Conservation (phyloP, 2,329 filamentous ascomycete genomes). For the Geosmithia morbida region DNA sequence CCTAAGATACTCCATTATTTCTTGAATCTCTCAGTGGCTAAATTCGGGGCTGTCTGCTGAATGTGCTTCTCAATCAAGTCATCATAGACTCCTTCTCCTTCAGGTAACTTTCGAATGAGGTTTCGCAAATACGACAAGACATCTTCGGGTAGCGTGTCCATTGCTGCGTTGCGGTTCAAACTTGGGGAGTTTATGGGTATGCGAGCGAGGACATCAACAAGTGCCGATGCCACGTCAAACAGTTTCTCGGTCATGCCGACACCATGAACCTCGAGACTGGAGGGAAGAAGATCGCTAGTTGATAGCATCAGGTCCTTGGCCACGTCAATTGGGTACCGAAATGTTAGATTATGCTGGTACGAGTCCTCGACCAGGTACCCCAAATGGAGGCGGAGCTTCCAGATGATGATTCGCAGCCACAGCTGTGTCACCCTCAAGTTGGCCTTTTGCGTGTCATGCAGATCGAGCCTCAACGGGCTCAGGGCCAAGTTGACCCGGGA, state of each 20-base stretch:
- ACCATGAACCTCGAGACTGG: conserved; percentile 25
- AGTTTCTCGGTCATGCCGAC: conserved; percentile 31
- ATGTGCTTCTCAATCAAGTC: conserved; percentile 24
- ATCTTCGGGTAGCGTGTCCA: conserved; percentile 16
- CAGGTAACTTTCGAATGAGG: conserved; percentile 21
- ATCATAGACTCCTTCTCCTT: conserved; percentile 21
- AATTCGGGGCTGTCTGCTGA: conserved; percentile 16
- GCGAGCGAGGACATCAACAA: conserved; percentile 27
- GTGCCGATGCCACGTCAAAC: conserved; percentile 27
- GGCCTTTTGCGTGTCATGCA: conserved; percentile 28
- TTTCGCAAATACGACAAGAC: conserved; percentile 20
- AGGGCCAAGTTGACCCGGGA: conserved; percentile 20
- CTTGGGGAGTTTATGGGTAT: conserved; percentile 18
- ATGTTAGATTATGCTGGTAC: conserved; percentile 19
- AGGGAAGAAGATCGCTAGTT: conserved; percentile 20
- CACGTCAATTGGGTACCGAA: conserved; percentile 25
- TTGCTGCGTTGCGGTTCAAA: conserved; percentile 7
- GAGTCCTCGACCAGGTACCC: conserved; percentile 21
- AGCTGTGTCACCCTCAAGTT: conserved; percentile 28
- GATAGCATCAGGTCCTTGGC: conserved; percentile 23
- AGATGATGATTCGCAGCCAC: conserved; percentile 28
- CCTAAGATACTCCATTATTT: neutral
- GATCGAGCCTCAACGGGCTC: conserved; percentile 10
- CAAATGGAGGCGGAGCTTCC: conserved; percentile 27
- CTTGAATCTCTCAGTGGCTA: conserved; percentile 3